A percentile compares a stretch with the other conserved stretches of the same genome.
phyloP scores from a whole-genome alignment of 805 yeast species.

The Teunomyces panamensis region DNA sequence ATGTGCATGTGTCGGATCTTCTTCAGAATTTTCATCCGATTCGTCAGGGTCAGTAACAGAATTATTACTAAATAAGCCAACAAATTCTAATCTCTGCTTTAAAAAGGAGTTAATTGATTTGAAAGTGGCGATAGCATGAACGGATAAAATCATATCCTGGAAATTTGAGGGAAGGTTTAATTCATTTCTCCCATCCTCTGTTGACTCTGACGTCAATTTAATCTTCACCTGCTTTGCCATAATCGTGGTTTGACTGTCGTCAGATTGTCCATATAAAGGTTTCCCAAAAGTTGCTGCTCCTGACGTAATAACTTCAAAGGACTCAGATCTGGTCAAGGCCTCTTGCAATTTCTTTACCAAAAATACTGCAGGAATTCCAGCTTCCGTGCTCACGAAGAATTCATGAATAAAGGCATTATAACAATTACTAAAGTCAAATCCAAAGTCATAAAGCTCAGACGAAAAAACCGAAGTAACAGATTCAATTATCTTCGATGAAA shows the following conservation, averaged over 20 bases:
- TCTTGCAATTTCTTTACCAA: slow-evolving; percentile 66
- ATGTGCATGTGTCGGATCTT: slow-evolving; percentile 11
- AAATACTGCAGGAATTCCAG: slow-evolving; percentile 26
- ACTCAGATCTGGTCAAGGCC: slow-evolving; percentile 68
- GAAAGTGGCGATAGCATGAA: slow-evolving; percentile 62
- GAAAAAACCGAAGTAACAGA: slow-evolving; percentile 37
- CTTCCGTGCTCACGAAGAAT: slow-evolving; percentile 28
- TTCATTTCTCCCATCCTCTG: slow-evolving; percentile 6
- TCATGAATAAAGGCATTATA: slow-evolving; percentile 43
- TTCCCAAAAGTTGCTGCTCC: slow-evolving; percentile 22
- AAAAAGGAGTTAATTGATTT: slow-evolving; percentile 49
- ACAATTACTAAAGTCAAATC: slow-evolving; percentile 30
- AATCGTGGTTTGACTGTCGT: slow-evolving; percentile 46
- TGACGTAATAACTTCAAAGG: slow-evolving; percentile 60
- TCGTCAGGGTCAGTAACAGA: slow-evolving; percentile 11
- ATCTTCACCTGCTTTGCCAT: slow-evolving; percentile 72
- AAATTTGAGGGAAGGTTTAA: slow-evolving; percentile 18
- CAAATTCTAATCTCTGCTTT: slow-evolving; percentile 28
- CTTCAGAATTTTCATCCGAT: slow-evolving; percentile 15
- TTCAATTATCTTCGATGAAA: slow-evolving; percentile 62
- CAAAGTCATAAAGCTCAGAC: slow-evolving; percentile 13
- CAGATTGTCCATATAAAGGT: slow-evolving; percentile 5
- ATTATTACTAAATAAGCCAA: slow-evolving; percentile 11
- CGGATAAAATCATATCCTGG: slow-evolving; percentile 41
- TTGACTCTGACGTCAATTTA: slow-evolving; percentile 35